phyloP scores from a whole-genome alignment of 768 basidiomycete species.

The Pisolithus microcarpus region DNA sequence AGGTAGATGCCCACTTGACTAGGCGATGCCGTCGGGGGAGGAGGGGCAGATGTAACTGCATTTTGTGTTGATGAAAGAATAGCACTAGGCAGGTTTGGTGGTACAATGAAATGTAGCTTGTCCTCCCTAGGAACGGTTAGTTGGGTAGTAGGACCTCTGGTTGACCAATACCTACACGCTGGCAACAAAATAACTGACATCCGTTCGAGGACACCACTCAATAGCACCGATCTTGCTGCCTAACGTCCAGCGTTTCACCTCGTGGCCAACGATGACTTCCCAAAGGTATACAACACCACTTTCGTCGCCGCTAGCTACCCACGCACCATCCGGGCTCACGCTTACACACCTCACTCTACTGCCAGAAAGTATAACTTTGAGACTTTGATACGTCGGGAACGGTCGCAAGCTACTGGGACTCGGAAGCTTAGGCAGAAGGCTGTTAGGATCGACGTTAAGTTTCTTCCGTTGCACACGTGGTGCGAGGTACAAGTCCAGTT shows the following conservation, averaged over 20 bases:
- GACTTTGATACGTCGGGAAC: slow-evolving; percentile 82
- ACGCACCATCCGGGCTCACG: slow-evolving; percentile 82
- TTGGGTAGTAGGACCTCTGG: slow-evolving; percentile 1
- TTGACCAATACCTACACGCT: slow-evolving; percentile 53
- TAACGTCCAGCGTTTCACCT: slow-evolving; percentile 83
- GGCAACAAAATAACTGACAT: slow-evolving; percentile 72
- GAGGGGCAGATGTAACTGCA: slow-evolving; percentile 58
- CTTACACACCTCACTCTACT: slow-evolving; percentile 68
- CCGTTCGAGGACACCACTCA: slow-evolving; percentile 90
- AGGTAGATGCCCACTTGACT: slow-evolving; percentile 64
- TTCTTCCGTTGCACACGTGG: slow-evolving; percentile 83
- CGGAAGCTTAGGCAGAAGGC: slow-evolving; percentile 89
- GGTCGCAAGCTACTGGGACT: slow-evolving; percentile 86
- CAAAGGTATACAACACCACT: slow-evolving; percentile 79
- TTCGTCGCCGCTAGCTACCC: slow-evolving; percentile 91
- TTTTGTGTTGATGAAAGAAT: slow-evolving; percentile 53
- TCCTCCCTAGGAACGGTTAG: slow-evolving; percentile 54
- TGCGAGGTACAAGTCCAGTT: slow-evolving; percentile 94
- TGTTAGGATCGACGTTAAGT: slow-evolving; percentile 87
- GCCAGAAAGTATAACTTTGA: slow-evolving; percentile 61
- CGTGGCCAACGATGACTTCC: slow-evolving; percentile 86
- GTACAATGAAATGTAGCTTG: slow-evolving; percentile 69
- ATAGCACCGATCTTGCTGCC: slow-evolving; percentile 72
- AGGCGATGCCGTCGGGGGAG: slow-evolving; percentile 51
- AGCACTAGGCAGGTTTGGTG: slow-evolving; percentile 63